These are phyloP conservation scores for Lagerstroemia speciosa DNA, from an alignment of 345 rosid species.

Conservation along the genomic window DNA sequence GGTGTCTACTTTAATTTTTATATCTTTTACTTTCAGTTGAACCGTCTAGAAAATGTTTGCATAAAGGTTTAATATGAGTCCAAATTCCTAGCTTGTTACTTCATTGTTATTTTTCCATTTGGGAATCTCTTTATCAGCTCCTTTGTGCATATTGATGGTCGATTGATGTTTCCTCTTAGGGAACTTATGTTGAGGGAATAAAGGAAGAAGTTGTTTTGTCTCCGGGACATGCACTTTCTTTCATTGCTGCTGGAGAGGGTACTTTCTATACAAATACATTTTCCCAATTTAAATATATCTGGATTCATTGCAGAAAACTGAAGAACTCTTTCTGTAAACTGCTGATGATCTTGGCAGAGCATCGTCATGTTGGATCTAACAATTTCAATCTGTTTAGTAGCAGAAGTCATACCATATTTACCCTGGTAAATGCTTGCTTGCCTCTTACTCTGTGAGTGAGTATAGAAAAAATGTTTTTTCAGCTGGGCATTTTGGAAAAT, in stretches of 20 bases:
- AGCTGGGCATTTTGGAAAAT: too few species aligned
- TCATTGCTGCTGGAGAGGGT: constrained; percentile 99
- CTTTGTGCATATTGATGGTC: not conserved
- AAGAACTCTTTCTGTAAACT: not conserved
- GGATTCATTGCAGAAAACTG: not conserved
- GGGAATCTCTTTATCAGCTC: not conserved
- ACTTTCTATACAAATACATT: not conserved
- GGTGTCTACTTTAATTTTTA: not conserved
- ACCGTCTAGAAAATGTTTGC: not conserved
- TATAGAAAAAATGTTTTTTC: not conserved
- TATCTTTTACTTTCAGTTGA: not conserved
- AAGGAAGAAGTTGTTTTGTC: constrained; percentile 99
- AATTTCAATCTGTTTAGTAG: constrained; percentile 94
- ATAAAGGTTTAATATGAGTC: too few species aligned
- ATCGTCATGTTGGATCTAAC: constrained; percentile 99
- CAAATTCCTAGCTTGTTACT: too few species aligned
- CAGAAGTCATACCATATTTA: constrained; percentile 98
- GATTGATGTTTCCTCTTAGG: constrained; percentile 31
- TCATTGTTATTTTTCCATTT: too few species aligned
- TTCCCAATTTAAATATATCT: constrained; percentile 1
- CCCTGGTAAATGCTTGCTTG: constrained; percentile 51
- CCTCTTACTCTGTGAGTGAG: not conserved
- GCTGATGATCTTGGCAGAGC: constrained; percentile 52
- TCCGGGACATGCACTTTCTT: constrained; percentile 97
- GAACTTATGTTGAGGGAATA: constrained; percentile 98